phyloP scores from a whole-genome alignment of 345 rosid species.

The Salix dunnii region DNA sequence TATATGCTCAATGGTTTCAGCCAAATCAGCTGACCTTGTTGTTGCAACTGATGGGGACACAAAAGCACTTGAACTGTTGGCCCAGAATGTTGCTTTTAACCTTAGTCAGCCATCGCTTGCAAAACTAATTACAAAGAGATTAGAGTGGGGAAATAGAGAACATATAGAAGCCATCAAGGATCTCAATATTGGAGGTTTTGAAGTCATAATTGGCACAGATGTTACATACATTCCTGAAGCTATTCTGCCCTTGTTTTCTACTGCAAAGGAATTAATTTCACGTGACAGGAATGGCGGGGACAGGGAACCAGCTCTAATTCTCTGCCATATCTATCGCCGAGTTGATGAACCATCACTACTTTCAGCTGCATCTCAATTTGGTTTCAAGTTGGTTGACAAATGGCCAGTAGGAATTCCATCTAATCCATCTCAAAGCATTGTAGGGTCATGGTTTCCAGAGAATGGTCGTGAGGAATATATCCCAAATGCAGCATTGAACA shows the following conservation, averaged over 20 bases:
- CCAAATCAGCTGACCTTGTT: constrained; percentile 51
- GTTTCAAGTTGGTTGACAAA: constrained; percentile 61
- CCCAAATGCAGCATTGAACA: constrained; percentile 59
- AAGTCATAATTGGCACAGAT: constrained; percentile 79
- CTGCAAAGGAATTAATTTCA: constrained; percentile 64
- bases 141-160: constrained; percentile 72
- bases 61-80: constrained; percentile 54
- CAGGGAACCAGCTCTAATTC: constrained; percentile 49
- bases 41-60: constrained; percentile 79
- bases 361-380: constrained; percentile 58
- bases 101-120: constrained; percentile 36
- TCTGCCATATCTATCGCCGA: constrained; percentile 68
- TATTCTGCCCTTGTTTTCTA: constrained; percentile 59
- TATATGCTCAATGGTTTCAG: constrained; percentile 87
- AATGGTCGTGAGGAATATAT: constrained; percentile 24
- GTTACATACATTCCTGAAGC: constrained; percentile 72
- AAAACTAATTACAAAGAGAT: constrained; percentile 47
- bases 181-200: constrained; percentile 48
- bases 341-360: constrained; percentile 73
- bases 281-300: constrained; percentile 18
- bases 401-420: constrained; percentile 45
- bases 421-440: constrained; percentile 34
- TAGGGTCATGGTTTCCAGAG: constrained; percentile 55
- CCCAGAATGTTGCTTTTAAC: constrained; percentile 53
- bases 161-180: constrained; percentile 51